These are phyloP conservation scores for Sclerotiophoma versabilis DNA, from an alignment of 2,329 filamentous ascomycete genomes.

Conservation along the genomic window DNA sequence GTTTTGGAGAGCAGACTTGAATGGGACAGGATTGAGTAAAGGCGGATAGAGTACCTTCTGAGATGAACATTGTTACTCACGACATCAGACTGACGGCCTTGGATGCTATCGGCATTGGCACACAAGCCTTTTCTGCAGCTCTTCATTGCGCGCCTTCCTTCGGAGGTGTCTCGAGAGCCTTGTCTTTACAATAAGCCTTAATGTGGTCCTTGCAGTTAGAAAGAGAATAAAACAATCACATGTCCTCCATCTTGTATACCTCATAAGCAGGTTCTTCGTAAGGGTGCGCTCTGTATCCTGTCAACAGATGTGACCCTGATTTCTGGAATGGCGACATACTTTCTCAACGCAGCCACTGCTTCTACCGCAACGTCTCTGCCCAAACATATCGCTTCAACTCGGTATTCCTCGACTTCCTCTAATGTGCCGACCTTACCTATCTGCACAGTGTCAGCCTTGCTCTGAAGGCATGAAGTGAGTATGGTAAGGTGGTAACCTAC, in stretches of 20 bases:
- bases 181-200: too few relatives aligned
- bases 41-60: too few relatives aligned
- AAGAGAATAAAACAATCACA: constrained; percentile 32
- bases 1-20: too few relatives aligned
- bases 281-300: constrained; percentile 50
- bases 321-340: constrained; percentile 55
- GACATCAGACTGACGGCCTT: too few relatives aligned
- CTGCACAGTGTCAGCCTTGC: constrained; percentile 20
- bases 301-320: background rate
- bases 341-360: constrained; percentile 70
- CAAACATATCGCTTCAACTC: constrained; percentile 68
- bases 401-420: constrained; percentile 66
- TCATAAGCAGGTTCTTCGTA: constrained; percentile 57
- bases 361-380: constrained; percentile 64
- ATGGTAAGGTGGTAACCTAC: constrained; percentile 16
- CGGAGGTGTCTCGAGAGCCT: background rate
- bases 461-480: background rate
- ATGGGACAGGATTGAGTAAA: too few relatives aligned
- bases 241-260: constrained; percentile 55
- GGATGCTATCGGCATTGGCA: too few relatives aligned
- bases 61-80: too few relatives aligned
- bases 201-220: background rate
- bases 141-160: too few relatives aligned
- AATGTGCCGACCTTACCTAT: constrained; percentile 66
- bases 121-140: too few relatives aligned